Percentiles rank a stretch among this genome's conserved stretches.
Conservation (phyloP, 2,329 filamentous ascomycete genomes). For the Diaporthe citrichinensis region DNA sequence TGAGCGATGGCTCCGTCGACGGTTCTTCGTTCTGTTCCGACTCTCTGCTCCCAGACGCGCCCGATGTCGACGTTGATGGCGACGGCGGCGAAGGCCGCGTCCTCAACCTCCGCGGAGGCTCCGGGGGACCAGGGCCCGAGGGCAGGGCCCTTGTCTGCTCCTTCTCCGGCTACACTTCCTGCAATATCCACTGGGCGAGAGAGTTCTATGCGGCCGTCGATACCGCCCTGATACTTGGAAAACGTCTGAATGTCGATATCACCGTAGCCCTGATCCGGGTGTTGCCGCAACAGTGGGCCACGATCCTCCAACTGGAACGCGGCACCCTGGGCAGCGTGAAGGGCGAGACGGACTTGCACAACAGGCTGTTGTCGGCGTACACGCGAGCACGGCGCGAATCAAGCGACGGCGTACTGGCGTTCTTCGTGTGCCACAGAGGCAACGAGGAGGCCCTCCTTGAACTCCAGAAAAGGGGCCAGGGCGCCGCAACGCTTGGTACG, state of each 20-base stretch:
- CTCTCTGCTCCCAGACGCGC: slow-evolving; percentile 1
- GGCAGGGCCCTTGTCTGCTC: background rate
- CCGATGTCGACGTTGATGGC: background rate
- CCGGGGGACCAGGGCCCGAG: background rate
- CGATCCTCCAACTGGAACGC: background rate
- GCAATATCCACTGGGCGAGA: background rate
- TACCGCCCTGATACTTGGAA: slow-evolving; percentile 1
- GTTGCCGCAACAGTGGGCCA: background rate
- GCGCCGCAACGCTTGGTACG: background rate
- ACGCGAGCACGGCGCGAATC: background rate
- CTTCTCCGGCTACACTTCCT: slow-evolving; percentile 17
- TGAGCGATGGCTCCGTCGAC: slow-evolving; percentile 5
- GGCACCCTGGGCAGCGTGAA: background rate
- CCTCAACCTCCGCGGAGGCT: slow-evolving; percentile 16
- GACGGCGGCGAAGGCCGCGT: background rate
- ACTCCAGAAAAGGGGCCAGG: background rate
- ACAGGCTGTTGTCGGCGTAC: background rate
- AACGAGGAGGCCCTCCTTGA: background rate
- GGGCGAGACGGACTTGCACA: background rate
- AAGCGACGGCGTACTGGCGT: background rate
- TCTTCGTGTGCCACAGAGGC: slow-evolving; percentile 14
- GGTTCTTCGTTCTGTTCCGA: slow-evolving; percentile 18
- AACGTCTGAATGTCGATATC: background rate
- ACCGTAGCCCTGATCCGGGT: background rate
- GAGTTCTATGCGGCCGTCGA: slow-evolving; percentile 37